Evolutionary conservation across 2,329 filamentous ascomycete genomes (phyloP).

Genomic region (Colletotrichum neosansevieriae): DNA sequence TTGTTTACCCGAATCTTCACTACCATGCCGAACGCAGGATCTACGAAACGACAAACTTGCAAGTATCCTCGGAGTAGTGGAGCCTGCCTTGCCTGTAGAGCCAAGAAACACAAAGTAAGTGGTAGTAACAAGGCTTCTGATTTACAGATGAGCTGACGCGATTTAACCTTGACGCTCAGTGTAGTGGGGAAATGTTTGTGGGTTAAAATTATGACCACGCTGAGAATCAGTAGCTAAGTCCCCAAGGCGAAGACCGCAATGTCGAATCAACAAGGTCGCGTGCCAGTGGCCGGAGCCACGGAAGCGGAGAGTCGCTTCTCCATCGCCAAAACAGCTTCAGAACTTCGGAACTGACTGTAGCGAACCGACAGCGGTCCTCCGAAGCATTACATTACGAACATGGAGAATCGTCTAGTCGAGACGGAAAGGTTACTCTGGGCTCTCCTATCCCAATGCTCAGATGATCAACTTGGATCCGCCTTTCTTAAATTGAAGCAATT

Average conservation of each 20-base stretch:
- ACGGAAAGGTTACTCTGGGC: slow-evolving; percentile 29
- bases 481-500: not conserved
- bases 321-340: not conserved
- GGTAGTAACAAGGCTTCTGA: not conserved
- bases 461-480: slow-evolving; percentile 12
- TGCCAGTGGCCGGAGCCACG: slow-evolving; percentile 39
- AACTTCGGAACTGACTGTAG: not conserved
- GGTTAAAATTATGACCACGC: not conserved
- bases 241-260: slow-evolving; percentile 29
- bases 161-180: slow-evolving; percentile 2
- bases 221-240: not conserved
- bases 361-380: slow-evolving; percentile 28
- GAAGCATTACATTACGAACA: slow-evolving; percentile 30
- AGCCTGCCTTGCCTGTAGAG: slow-evolving; percentile 34
- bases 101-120: slow-evolving; percentile 35
- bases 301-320: slow-evolving; percentile 26
- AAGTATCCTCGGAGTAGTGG: slow-evolving; percentile 28
- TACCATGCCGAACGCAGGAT: slow-evolving; percentile 15
- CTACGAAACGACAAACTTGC: not conserved
- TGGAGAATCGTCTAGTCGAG: slow-evolving; percentile 32
- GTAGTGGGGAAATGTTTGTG: slow-evolving; percentile 31
- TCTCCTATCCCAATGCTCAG: slow-evolving; percentile 14
- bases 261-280: slow-evolving; percentile 20
- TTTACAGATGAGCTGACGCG: not conserved
- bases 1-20: not conserved